A percentile compares a stretch with the other conserved stretches of the same genome.
These are phyloP conservation scores for Handroanthus guayacan DNA, from an alignment of 257 asterid species.

Conservation along the genomic window DNA sequence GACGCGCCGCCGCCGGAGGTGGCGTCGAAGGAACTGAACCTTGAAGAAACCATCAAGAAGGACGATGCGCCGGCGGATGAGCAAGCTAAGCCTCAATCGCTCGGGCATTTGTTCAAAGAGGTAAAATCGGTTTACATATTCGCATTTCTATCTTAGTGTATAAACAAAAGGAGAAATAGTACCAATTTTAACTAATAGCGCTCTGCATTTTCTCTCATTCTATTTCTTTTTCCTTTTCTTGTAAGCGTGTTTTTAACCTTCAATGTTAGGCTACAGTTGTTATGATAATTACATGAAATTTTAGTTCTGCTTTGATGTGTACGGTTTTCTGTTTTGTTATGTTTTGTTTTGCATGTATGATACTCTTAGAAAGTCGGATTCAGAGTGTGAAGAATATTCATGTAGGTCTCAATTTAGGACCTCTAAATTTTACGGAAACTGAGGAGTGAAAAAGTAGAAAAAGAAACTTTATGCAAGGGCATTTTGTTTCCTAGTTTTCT, in stretches of 20 bases:
- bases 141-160: conserved; percentile 10
- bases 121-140: conserved; percentile 37
- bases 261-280: not conserved
- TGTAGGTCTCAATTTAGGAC: not conserved
- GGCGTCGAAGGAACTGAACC: conserved; percentile 42
- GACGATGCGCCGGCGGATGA: conserved; percentile 39
- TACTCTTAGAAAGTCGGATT: not conserved
- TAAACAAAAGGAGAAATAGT: not conserved
- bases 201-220: not conserved
- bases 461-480: not conserved
- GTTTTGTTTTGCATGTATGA: not conserved
- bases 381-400: not conserved
- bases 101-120: conserved; percentile 55
- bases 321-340: not conserved
- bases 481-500: too few species aligned
- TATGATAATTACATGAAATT: not conserved
- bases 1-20: conserved; percentile 47
- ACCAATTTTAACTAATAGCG: not conserved
- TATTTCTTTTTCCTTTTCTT: too few species aligned
- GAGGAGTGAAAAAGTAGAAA: conserved; percentile 1
- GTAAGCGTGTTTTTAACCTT: not conserved
- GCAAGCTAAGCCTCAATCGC: conserved; percentile 51
- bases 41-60: conserved; percentile 36
- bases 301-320: not conserved
- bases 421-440: not conserved